A percentile compares a stretch with the other conserved stretches of the same genome.
Evolutionary conservation across 345 rosid genomes (phyloP).

Genomic region (Citrus inodora): DNA sequence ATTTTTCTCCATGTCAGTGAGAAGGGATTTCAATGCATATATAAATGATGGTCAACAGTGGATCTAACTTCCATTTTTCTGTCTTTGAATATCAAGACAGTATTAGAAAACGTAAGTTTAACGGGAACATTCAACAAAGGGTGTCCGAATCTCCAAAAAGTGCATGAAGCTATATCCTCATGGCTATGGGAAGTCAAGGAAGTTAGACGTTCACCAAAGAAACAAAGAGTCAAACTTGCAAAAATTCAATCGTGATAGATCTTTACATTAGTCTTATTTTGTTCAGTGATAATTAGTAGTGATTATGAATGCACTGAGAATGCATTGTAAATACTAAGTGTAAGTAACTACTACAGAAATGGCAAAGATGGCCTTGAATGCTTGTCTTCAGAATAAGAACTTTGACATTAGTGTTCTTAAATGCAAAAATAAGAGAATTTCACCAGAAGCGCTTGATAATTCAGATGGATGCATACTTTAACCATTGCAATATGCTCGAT

Average conservation of each 20-base stretch:
- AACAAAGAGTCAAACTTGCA: background rate
- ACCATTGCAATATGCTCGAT: slow-evolving; percentile 98
- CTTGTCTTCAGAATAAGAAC: background rate
- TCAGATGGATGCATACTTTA: slow-evolving; percentile 45
- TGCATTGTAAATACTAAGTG: background rate
- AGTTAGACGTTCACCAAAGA: background rate
- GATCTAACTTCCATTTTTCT: background rate
- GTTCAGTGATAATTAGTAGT: background rate
- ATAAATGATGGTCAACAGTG: background rate
- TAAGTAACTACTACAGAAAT: background rate
- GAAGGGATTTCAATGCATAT: background rate
- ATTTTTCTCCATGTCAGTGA: background rate
- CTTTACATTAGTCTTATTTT: background rate
- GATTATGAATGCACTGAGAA: background rate
- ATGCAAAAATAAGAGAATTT: background rate
- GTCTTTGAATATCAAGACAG: background rate
- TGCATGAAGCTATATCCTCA: background rate
- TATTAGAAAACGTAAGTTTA: background rate
- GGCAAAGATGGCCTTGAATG: background rate
- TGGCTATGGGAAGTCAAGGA: background rate
- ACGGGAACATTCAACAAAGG: background rate
- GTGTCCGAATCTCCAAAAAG: background rate
- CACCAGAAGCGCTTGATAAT: background rate
- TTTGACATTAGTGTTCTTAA: background rate
- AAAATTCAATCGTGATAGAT: background rate